These are phyloP conservation scores for Akebia trifoliata DNA, from an alignment of 164 flowering plant genomes.

Conservation along the genomic window DNA sequence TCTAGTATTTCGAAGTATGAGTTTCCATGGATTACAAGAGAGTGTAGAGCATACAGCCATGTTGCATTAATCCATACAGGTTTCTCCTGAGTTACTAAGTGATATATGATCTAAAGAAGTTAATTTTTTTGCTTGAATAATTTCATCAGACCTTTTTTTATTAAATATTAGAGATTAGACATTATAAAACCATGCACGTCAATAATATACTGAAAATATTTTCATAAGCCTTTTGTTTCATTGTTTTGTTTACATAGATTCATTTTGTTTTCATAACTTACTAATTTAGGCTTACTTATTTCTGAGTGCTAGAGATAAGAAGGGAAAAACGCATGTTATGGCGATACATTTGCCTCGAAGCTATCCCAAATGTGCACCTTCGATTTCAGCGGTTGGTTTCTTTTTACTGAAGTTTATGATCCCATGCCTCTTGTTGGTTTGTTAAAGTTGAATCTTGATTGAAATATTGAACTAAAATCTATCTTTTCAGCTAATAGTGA, in stretches of 20 bases:
- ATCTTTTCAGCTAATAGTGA: not conserved
- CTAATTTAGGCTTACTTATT: not conserved
- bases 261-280: not conserved
- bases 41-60: too few relatives aligned
- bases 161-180: too few relatives aligned
- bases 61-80: too few relatives aligned
- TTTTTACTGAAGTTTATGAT: conserved; percentile 8
- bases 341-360: conserved; percentile 47
- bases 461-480: not conserved
- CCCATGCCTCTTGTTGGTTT: not conserved
- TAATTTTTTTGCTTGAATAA: too few relatives aligned
- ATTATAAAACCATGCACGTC: too few relatives aligned
- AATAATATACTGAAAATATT: too few relatives aligned
- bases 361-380: conserved; percentile 61
- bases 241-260: not conserved
- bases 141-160: too few relatives aligned
- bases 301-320: conserved; percentile 44
- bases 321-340: conserved; percentile 44
- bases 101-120: too few relatives aligned
- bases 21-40: too few relatives aligned
- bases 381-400: conserved; percentile 53
- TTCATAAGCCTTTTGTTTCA: not conserved
- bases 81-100: too few relatives aligned
- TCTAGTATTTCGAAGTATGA: too few relatives aligned
- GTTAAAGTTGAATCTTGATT: not conserved